Evolutionary conservation across 305 asterid genomes (phyloP), one percentile per base, ranked within the genome.

Genomic region (Andrographis paniculata): DNA sequence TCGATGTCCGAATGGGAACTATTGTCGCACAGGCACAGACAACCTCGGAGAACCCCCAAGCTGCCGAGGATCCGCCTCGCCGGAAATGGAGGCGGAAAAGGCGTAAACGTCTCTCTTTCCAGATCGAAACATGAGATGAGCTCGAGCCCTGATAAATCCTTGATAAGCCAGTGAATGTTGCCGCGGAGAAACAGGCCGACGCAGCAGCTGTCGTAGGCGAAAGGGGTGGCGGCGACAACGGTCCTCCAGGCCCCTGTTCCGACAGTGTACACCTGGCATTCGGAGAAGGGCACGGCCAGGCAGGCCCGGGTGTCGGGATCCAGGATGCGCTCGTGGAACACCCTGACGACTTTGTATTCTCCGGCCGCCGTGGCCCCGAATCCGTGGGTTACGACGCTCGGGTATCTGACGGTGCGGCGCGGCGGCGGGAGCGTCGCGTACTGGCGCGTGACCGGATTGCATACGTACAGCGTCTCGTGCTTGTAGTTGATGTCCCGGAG

Each of bases 361-460:
- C 59, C 53, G 1, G 38, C 30, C 8, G 36, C 9, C 17, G 72
- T 27, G 0, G 53, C 51, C 1, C 87, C 87, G 17, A 80, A 84
- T 16, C 83, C 80, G 42, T 70, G 69, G 0, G 70, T 60, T 0
- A 63, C 70, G 4, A 39, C 51, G 22, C 62, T 43, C 1, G 83
- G 82, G 48, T 62, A 61, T 0, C 44, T 50, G 14, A 64, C 56
- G 10, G n/a, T 1, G 14, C 60, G 57, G 0, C 52, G 44, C 0
- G 74, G 72, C 37, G 13, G 24, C 0, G 70, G 80, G 8, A 83
- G 73, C 7, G 51, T 19, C 16, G 71, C 24, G 20, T 58, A 77
- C 45, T 79, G 84, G 1, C 68, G 69, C 0, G 67, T 74, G 23
- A 62, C 56, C 0, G 85, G 94, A 24, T 83, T 83, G 61, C 78